Base-by-base conservation (phyloP, 495 filamentous ascomycete genomes). In the Penicillium lividum region DNA sequence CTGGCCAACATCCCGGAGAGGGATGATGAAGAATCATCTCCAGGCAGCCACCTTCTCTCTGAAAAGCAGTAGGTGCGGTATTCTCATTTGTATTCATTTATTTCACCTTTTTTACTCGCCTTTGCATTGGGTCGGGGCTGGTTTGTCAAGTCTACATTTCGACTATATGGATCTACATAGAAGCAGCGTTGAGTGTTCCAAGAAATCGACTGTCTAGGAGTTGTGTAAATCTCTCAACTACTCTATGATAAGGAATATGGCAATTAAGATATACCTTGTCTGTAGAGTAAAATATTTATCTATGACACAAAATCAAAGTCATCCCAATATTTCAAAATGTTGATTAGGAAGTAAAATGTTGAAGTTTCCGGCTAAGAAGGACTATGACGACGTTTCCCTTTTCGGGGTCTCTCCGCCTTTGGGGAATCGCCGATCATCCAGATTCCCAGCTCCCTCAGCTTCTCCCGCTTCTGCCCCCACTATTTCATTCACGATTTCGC, bases 361-460 rank as follows among this genome's bases (percentile, higher is more conserved):
- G 1, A 36, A 45, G 42, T 8, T 45, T 45, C 22, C 4, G 6
- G 7, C 7, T 5, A n/a, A n/a, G 4, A 45, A 45, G 22, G 30
- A 56, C 64, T 62, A 69, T 67, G 68, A 71, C 62, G 67, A 69
- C 56, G 66, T 52, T 65, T 50, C 64, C 62, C 64, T 56, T 59
- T 58, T 52, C 42, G 67, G 67, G 53, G 51, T 29, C 42, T 60
- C 68, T 70, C 67, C 67, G 67, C 67, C 67, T 63, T 69, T 61
- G 60, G 66, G 60, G 7, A 52, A 54, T 61, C 59, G 59, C 57
- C 62, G 62, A 70, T 69, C 64, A 67, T 66, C 59, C 52, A 58
- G 22, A 56, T 48, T 64, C 60, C 58, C 59, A 59, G 43, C 63
- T 51, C 53, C 55, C 54, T 38, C 58, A 58, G 51, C 65, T 56